A percentile compares a stretch with the other conserved stretches of the same genome.
Conservation (phyloP, 129 eudicot species). For the Apium graveolens region DNA sequence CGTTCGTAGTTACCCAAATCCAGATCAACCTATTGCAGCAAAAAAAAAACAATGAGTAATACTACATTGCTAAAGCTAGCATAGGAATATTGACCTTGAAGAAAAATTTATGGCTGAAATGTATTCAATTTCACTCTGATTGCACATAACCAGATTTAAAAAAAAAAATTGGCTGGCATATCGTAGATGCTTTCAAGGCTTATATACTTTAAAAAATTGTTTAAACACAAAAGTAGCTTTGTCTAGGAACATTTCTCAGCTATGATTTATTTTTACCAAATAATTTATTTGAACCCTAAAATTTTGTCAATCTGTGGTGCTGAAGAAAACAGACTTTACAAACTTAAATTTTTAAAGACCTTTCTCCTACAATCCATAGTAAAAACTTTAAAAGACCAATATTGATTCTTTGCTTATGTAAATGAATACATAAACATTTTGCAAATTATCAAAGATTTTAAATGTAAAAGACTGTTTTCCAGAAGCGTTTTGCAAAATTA, state of each 20-base stretch:
- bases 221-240: not conserved
- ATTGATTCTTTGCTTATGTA: not conserved
- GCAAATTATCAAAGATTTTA: not conserved
- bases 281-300: not conserved
- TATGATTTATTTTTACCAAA: too few relatives aligned
- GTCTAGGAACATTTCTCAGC: not conserved
- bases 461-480: not conserved
- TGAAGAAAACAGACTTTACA: not conserved
- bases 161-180: not conserved
- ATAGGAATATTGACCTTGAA: slow-evolving; percentile 2
- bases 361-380: not conserved
- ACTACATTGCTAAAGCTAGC: not conserved
- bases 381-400: not conserved
- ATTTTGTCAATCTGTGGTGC: not conserved
- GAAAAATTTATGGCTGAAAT: not conserved
- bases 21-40: slow-evolving; percentile 65
- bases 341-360: not conserved
- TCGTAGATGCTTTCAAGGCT: not conserved
- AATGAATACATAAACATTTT: not conserved
- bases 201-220: not conserved
- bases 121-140: too few relatives aligned
- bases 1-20: slow-evolving; percentile 94
- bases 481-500: not conserved
- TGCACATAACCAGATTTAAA: not conserved
- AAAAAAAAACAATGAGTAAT: slow-evolving; percentile 5